Base-by-base conservation (phyloP, 192 early-diverging fungal species). In the Backusella morwellensis region DNA sequence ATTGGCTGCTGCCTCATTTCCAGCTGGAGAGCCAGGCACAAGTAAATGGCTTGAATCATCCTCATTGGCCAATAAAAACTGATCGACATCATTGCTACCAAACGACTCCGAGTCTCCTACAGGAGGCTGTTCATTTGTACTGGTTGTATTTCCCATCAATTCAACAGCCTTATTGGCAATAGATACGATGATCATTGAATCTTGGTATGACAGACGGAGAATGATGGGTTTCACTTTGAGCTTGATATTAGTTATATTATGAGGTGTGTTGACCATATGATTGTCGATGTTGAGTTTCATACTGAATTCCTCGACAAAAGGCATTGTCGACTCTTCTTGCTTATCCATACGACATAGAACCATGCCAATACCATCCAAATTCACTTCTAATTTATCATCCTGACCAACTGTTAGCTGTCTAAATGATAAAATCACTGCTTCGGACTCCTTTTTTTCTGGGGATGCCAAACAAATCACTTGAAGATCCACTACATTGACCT, bases 281-380 rank as follows among this genome's bases (percentile, higher is more conserved):
- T 79, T 82, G 5, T 81, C 75, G 87, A 93, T 88, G 0, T 84
- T 85, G 19, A 92, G 41, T 3, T 88, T 86, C 0, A 95, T 66
- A 21, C 93, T 89, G 78, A 95, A 94, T 63, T 90, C 88, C 70
- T 96, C 90, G 66, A 97, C 90, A 68, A 97, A 90, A 9, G 86
- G 88, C 38, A 94, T 77, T 15, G 84, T 78, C 0, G 93, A 91
- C 32, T 93, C 90, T 11, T 87, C 80, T 15, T 88, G 81, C 19
- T 86, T 85, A 75, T 93, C 88, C 85, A 96, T 91, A 2, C 83
- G 86, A 84, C 94, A 96, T 15, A 97, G 84, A 21, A 90, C 87
- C 83, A 95, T 91, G 42, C 93, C 90, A 34, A 94, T 86, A 50
- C 92, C 90, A 44, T 92, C 82, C 67, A 93, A 80, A n/a, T 87